A percentile compares a stretch with the other conserved stretches of the same genome.
Evolutionary conservation across 805 yeast genomes (phyloP).

Genomic region (Metschnikowia proteae): DNA sequence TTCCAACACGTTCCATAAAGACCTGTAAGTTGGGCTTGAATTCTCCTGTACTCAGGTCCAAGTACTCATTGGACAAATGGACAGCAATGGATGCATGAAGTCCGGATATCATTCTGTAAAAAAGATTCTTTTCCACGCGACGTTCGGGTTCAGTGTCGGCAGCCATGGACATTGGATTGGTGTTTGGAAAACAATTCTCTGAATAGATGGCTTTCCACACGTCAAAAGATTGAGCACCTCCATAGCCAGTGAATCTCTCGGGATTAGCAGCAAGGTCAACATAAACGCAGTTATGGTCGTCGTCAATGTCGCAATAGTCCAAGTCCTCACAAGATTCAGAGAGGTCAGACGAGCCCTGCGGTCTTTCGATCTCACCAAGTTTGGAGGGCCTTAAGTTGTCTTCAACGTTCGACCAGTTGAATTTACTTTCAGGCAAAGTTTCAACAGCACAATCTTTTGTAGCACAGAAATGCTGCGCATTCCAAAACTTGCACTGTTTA

Average conservation of each 20-base stretch:
- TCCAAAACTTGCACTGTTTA: conserved; percentile 83
- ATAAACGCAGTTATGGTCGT: conserved; percentile 67
- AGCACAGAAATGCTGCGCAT: conserved; percentile 77
- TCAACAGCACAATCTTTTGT: conserved; percentile 89
- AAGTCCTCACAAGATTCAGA: conserved; percentile 40
- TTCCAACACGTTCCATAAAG: conserved; percentile 88
- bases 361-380: conserved; percentile 46
- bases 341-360: conserved; percentile 16
- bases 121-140: conserved; percentile 84
- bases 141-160: conserved; percentile 37
- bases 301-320: conserved; percentile 69
- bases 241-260: conserved; percentile 94
- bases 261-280: conserved; percentile 87
- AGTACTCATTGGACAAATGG: conserved; percentile 80
- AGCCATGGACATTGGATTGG: conserved; percentile 35
- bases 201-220: conserved; percentile 92
- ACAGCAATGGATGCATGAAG: conserved; percentile 95
- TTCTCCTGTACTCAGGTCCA: conserved; percentile 57
- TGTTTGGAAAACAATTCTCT: conserved; percentile 79
- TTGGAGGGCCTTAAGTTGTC: conserved; percentile 72
- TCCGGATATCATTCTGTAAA: conserved; percentile 84
- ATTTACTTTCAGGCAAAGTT: conserved; percentile 59
- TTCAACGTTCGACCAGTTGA: conserved; percentile 55
- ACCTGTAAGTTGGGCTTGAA: conserved; percentile 82
- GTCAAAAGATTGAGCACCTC: conserved; percentile 86